phyloP scores from a whole-genome alignment of 1,284 basidiomycete species.

The Trametes sp. region DNA sequence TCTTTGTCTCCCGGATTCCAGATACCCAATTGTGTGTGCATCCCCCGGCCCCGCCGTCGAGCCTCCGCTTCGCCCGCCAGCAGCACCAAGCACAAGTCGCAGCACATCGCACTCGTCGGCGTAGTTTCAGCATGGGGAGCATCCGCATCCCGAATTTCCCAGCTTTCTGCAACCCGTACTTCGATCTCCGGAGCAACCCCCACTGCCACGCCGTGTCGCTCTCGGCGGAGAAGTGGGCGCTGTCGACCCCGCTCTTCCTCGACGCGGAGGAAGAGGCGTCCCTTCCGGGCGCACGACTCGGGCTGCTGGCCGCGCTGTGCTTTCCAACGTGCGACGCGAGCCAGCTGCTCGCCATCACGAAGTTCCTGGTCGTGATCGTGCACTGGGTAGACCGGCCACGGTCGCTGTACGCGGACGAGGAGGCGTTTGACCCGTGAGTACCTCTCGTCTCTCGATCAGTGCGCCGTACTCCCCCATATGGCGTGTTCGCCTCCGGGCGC shows the following conservation, averaged over 20 bases:
- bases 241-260: constrained; percentile 34
- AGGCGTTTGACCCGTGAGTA: constrained; percentile 39
- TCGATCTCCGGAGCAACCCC: constrained; percentile 60
- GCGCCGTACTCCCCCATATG: neutral
- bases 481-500: constrained; percentile 12
- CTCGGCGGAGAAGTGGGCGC: constrained; percentile 57
- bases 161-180: constrained; percentile 47
- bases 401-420: constrained; percentile 30
- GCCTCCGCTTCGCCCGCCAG: neutral
- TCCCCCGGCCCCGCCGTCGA: neutral
- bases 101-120: neutral
- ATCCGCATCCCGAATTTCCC: constrained; percentile 68
- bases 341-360: constrained; percentile 59
- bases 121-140: constrained; percentile 42
- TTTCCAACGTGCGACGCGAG: constrained; percentile 63
- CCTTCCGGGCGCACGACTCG: constrained; percentile 52
- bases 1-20: constrained; percentile 11
- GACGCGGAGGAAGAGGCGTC: constrained; percentile 40
- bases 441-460: neutral
- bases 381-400: constrained; percentile 34
- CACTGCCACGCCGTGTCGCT: constrained; percentile 55
- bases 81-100: neutral
- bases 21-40: constrained; percentile 7
- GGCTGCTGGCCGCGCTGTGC: constrained; percentile 62
- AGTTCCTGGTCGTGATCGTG: constrained; percentile 56